Base-by-base conservation (phyloP, 495 filamentous ascomycete genomes). In the Cenococcum geophilum region DNA sequence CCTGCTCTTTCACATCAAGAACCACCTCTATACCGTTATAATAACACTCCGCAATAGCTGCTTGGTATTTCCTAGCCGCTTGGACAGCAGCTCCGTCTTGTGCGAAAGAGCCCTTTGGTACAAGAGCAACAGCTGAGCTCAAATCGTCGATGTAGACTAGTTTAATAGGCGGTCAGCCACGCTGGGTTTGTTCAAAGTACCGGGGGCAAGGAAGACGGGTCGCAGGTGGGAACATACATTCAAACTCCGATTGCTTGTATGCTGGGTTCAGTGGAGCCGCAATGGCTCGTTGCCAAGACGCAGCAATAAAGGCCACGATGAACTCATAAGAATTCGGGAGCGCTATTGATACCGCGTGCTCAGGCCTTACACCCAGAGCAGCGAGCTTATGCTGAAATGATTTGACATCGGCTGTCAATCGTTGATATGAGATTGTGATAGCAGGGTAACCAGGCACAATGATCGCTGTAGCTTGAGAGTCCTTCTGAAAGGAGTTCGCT, bases 211-310 rank as follows among this genome's bases (percentile, higher is more conserved):
- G 40, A 45, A 16, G 40, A 45, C 14, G 11, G 40, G 18, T 14
- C 18, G 40, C 12, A 45, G 40, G 40, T 4, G 0, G 11, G 8
- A 1, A 56, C 53, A 16, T 40, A 56, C 53, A 92, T 72, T 92
- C 88, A 70, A 92, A 91, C 71, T 92, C 89, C 27, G 85, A 83
- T 68, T 92, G 86, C 76, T 89, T 91, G 75, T 93, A 92, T 27
- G 83, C 86, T 21, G 88, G 82, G 73, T 92, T 92, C 55, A 93
- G 76, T 3, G 89, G 89, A 4, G 89, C 89, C 21, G 89, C 89
- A 63, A 91, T 87, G 25, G 77, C 85, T 60, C 89, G 82, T 75
- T 92, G 89, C 80, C 83, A 86, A 6, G 87, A 81, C 16, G 83
- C 78, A 16, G 88, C 89, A 22, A 93, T 79, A 76, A 93, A 93